Conservation (phyloP, 495 filamentous ascomycete species). For the Penicillium malachiteum region DNA sequence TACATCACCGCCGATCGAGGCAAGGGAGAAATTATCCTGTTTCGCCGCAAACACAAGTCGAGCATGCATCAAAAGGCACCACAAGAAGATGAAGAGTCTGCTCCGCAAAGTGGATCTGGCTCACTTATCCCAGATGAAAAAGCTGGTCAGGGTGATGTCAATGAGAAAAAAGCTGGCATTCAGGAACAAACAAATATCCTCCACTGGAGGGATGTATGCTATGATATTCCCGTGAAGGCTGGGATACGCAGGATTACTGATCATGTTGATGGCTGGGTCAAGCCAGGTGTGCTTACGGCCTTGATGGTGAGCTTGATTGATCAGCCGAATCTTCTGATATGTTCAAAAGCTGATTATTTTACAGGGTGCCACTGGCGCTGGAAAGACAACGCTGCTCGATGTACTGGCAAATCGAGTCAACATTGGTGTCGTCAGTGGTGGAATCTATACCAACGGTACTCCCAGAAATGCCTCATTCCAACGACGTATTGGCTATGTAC, state of each 20-base stretch:
- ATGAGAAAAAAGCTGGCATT: constrained; percentile 38
- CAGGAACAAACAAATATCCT: constrained; percentile 57
- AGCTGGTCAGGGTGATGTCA: constrained; percentile 42
- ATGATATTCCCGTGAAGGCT: constrained; percentile 61
- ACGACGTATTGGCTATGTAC: constrained; percentile 87
- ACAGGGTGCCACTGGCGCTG: constrained; percentile 51
- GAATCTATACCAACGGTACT: constrained; percentile 51
- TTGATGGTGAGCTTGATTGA: constrained; percentile 43
- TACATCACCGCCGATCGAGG: constrained; percentile 28
- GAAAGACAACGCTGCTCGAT: constrained; percentile 56
- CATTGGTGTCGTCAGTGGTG: constrained; percentile 50
- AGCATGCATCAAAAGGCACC: constrained; percentile 11
- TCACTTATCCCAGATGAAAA: constrained; percentile 1
- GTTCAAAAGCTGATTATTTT: neutral
- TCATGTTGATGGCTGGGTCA: constrained; percentile 62
- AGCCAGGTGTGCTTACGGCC: constrained; percentile 64
- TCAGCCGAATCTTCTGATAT: neutral
- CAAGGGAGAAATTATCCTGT: constrained; percentile 44
- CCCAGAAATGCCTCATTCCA: constrained; percentile 73
- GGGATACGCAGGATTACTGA: constrained; percentile 59
- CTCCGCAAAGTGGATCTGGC: constrained; percentile 19
- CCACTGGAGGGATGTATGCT: constrained; percentile 72
- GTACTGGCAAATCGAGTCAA: constrained; percentile 46
- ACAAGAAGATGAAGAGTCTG: constrained; percentile 1
- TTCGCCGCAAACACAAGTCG: constrained; percentile 30